phyloP scores from a whole-genome alignment of 2,329 filamentous ascomycete species.

The Calonectria fujianensis region DNA sequence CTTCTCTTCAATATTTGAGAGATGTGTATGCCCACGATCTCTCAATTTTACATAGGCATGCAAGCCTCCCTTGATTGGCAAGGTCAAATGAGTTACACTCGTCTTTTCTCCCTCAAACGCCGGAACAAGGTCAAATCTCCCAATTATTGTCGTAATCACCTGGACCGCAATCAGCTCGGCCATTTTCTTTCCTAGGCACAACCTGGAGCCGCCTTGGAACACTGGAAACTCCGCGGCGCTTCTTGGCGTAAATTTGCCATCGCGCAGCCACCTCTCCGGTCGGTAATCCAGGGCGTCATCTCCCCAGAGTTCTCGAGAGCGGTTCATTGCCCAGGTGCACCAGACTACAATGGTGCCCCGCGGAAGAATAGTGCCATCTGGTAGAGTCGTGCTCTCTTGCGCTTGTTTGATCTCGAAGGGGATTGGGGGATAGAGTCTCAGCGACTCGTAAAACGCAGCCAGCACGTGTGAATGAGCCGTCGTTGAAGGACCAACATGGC shows the following conservation, averaged over 20 bases:
- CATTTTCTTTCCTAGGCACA: conserved; percentile 79
- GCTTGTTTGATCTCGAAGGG: conserved; percentile 80
- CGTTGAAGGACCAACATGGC: conserved; percentile 59
- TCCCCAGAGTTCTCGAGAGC: conserved; percentile 74
- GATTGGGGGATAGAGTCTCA: conserved; percentile 78
- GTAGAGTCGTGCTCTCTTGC: conserved; percentile 70
- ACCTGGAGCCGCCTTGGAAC: conserved; percentile 78
- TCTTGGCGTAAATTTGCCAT: conserved; percentile 61
- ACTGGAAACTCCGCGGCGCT: conserved; percentile 76
- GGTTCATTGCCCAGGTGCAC: conserved; percentile 79
- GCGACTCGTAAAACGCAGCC: conserved; percentile 77
- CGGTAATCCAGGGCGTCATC: conserved; percentile 72
- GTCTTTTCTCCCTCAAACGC: conserved; percentile 68
- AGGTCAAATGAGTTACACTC: conserved; percentile 76
- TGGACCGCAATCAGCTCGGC: conserved; percentile 76
- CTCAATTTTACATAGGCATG: conserved; percentile 58
- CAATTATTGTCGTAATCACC: conserved; percentile 70
- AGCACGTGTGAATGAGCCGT: conserved; percentile 71
- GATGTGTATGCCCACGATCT: too few relatives aligned
- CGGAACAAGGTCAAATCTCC: conserved; percentile 70
- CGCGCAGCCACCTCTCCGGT: conserved; percentile 74
- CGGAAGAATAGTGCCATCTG: conserved; percentile 77
- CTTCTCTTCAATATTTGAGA: background rate
- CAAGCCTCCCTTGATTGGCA: conserved; percentile 78
- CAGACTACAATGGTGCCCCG: conserved; percentile 74